Evolutionary conservation across 345 rosid species (phyloP), one percentile per base, ranked within the genome.

Genomic region (Erysimum cheiranthoides): DNA sequence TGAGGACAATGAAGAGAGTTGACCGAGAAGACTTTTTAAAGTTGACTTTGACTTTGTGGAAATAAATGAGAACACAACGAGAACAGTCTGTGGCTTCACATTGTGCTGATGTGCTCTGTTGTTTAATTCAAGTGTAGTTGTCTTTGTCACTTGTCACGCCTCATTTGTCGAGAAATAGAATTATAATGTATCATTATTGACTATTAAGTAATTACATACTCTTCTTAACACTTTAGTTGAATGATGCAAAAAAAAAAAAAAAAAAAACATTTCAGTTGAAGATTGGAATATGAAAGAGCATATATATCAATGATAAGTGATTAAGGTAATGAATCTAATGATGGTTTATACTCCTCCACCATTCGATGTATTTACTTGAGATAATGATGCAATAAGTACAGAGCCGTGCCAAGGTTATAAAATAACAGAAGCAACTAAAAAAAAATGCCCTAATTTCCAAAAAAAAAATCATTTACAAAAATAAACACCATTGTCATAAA

Each of bases 21-120:
- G 75, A 71, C 75, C 4, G 3, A 71, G 47, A 14, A 35, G 28
- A 59, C 35, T 34, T 30, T 69, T 38, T 3, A 17, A 47, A 21
- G 32, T 66, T 52, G 72, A 67, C 34, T 64, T 42, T 51, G 47
- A 52, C 61, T 31, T 42, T 42, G 6, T 27, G 40, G 10, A 42
- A 16, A 54, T 56, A 54, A 68, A 56, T 56, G 64, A 39, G 62
- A 54, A 68, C 72, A 38, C 49, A 34, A 67, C 61, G 10, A 67
- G 47, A 66, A 50, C 9, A 35, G 68, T 64, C 45, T 32, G 67
- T 53, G 43, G 2, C 8, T 45, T 61, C 31, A 61, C 34, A 61
- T 63, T 63, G 53, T 45, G 14, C 1, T 51, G 5, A 10, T 21
- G 25, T 21, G 25, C 11, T 61, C 4, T 27, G 46, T 66, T 66